Evolutionary conservation across 768 basidiomycete species (phyloP).

Genomic region (Sarcomyxa edulis): DNA sequence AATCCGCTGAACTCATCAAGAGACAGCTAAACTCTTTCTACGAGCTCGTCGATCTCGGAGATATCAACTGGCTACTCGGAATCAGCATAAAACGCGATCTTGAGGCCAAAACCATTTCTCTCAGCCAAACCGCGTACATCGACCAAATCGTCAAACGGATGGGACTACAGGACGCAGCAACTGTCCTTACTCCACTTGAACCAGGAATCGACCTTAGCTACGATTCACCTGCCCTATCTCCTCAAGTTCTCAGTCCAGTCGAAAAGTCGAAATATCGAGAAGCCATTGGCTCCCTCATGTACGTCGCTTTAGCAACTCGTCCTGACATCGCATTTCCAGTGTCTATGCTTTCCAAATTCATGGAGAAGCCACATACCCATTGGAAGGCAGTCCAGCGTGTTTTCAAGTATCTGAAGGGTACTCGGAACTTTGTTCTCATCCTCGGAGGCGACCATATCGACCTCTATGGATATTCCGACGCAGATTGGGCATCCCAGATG

Average conservation of each 20-base stretch:
- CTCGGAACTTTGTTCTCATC: conserved; percentile 8
- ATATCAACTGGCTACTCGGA: conserved; percentile 16
- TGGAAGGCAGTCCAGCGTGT: conserved; percentile 20
- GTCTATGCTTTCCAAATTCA: conserved; percentile 19
- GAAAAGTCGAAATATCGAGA: conserved; percentile 7
- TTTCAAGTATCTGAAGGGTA: conserved; percentile 24
- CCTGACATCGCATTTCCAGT: conserved; percentile 21
- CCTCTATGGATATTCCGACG: conserved; percentile 9
- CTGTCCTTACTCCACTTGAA: not conserved
- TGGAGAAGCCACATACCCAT: conserved; percentile 21
- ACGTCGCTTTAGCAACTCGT: conserved; percentile 14
- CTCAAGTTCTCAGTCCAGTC: no score
- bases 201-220: not conserved
- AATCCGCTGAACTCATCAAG: conserved; percentile 17
- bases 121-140: not conserved
- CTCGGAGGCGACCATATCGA: conserved; percentile 11
- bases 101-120: conserved; percentile 14
- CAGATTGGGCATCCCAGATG: conserved; percentile 7
- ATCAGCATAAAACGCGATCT: conserved; percentile 13
- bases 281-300: conserved; percentile 19
- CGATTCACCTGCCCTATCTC: not conserved
- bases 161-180: not conserved
- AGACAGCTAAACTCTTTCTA: conserved; percentile 13
- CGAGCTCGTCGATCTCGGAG: conserved; percentile 9
- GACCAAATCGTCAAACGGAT: not conserved